Evolutionary conservation across 345 rosid genomes (phyloP).

Genomic region (Aquilaria yunnanensis): DNA sequence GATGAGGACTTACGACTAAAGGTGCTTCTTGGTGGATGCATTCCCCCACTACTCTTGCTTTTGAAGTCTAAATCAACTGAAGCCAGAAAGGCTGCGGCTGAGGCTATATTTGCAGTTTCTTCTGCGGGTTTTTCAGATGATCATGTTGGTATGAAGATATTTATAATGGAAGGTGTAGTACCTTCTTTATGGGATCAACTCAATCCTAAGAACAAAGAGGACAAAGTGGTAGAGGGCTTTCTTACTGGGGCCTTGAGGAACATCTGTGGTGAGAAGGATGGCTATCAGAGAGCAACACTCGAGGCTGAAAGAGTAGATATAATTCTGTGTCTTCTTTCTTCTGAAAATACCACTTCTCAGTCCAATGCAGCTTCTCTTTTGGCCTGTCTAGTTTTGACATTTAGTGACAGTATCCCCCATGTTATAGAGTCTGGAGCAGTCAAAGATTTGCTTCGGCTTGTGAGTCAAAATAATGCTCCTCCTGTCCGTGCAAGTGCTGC

Average conservation of each 20-base stretch:
- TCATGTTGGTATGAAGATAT: conserved; percentile 77
- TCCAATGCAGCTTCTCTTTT: conserved; percentile 89
- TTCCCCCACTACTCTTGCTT: conserved; percentile 77
- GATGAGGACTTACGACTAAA: conserved; percentile 70
- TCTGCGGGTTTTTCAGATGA: conserved; percentile 75
- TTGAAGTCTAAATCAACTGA: conserved; percentile 68
- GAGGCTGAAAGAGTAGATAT: conserved; percentile 72
- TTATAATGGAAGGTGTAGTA: conserved; percentile 81
- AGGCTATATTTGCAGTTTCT: conserved; percentile 79
- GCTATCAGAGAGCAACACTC: conserved; percentile 63
- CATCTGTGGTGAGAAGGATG: conserved; percentile 72
- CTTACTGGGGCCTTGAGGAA: conserved; percentile 86
- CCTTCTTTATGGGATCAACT: conserved; percentile 79
- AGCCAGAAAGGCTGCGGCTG: conserved; percentile 74
- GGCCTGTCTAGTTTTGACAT: conserved; percentile 66
- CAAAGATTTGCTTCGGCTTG: conserved; percentile 58
- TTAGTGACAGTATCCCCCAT: conserved; percentile 51
- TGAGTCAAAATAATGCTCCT: conserved; percentile 44
- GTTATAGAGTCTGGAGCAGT: conserved; percentile 72
- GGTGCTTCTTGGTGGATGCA: conserved; percentile 86
- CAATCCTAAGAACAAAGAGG: conserved; percentile 49
- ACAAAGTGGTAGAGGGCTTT: conserved; percentile 72
- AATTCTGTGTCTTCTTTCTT: conserved; percentile 65
- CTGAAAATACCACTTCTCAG: conserved; percentile 68
- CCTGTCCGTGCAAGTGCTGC: conserved; percentile 72